Evolutionary conservation across 2,329 filamentous ascomycete species (phyloP).

Genomic region (Aureobasidium sp.): DNA sequence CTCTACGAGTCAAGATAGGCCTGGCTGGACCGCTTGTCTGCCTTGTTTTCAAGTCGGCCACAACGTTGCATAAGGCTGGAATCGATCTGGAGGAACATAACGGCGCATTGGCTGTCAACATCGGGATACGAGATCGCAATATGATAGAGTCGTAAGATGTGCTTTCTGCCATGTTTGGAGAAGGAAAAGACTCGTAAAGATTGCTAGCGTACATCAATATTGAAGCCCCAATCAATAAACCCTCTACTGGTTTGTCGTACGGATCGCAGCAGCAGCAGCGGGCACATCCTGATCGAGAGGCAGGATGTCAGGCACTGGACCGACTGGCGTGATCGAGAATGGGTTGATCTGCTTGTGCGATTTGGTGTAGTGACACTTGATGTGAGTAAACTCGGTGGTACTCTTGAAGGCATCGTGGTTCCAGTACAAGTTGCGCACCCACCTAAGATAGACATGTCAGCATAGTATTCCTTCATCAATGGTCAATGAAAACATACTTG

Average conservation of each 20-base stretch:
- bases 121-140: not conserved
- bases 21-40: not conserved
- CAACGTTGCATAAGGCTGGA: not conserved
- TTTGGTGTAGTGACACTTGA: slow-evolving; percentile 73
- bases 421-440: slow-evolving; percentile 84
- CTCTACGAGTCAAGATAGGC: not conserved
- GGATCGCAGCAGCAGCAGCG: slow-evolving; percentile 30
- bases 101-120: not conserved
- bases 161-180: not conserved
- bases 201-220: slow-evolving; percentile 6
- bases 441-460: slow-evolving; percentile 33
- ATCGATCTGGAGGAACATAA: not conserved
- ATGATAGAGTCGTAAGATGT: not conserved
- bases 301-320: slow-evolving; percentile 76
- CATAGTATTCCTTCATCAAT: not conserved
- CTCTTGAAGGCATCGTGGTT: slow-evolving; percentile 67
- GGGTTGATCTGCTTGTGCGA: slow-evolving; percentile 60
- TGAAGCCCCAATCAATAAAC: not conserved
- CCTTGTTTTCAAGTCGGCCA: not conserved
- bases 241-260: slow-evolving; percentile 1
- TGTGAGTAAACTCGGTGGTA: slow-evolving; percentile 90
- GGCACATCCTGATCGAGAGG: slow-evolving; percentile 69
- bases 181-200: not conserved
- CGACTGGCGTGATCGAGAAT: slow-evolving; percentile 70
- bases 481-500: slow-evolving; percentile 27